Percentiles rank a stretch among this genome's conserved stretches.
phyloP scores from a whole-genome alignment of 2,329 filamentous ascomycete genomes.

The Hawksworthiomyces lignivorus region DNA sequence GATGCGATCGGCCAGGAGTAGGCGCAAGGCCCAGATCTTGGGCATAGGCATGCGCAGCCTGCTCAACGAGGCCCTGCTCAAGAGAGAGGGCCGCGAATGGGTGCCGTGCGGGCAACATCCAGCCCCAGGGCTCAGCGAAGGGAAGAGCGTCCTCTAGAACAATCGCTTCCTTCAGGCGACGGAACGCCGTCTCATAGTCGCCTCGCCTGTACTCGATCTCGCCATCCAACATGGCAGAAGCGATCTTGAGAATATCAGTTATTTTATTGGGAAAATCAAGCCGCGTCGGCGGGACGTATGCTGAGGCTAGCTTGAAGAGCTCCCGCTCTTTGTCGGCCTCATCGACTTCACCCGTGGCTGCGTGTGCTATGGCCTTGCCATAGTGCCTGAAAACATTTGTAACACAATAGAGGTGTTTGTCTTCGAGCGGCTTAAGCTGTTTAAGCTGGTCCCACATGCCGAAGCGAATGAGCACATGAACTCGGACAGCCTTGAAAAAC shows the following conservation, averaged over 20 bases:
- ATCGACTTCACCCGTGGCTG: constrained; percentile 35
- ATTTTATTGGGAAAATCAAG: constrained; percentile 16
- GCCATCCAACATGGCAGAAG: constrained; percentile 47
- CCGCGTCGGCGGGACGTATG: constrained; percentile 26
- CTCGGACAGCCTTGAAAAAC: constrained; percentile 40
- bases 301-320: constrained; percentile 12
- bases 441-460: constrained; percentile 48
- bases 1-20: constrained; percentile 32
- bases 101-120: constrained; percentile 52
- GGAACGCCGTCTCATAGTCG: constrained; percentile 41
- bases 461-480: constrained; percentile 50
- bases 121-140: constrained; percentile 52
- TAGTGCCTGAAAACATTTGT: constrained; percentile 49
- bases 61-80: constrained; percentile 40
- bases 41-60: constrained; percentile 34
- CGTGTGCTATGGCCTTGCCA: constrained; percentile 44
- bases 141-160: constrained; percentile 42
- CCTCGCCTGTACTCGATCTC: constrained; percentile 52
- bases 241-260: constrained; percentile 20
- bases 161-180: constrained; percentile 38
- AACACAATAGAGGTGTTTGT: constrained; percentile 42
- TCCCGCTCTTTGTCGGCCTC: constrained; percentile 24
- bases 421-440: constrained; percentile 33
- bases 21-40: constrained; percentile 34
- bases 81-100: constrained; percentile 48